Evolutionary conservation across 768 basidiomycete species (phyloP), one percentile per base, ranked within the genome.

Genomic region (Suillus subluteus): DNA sequence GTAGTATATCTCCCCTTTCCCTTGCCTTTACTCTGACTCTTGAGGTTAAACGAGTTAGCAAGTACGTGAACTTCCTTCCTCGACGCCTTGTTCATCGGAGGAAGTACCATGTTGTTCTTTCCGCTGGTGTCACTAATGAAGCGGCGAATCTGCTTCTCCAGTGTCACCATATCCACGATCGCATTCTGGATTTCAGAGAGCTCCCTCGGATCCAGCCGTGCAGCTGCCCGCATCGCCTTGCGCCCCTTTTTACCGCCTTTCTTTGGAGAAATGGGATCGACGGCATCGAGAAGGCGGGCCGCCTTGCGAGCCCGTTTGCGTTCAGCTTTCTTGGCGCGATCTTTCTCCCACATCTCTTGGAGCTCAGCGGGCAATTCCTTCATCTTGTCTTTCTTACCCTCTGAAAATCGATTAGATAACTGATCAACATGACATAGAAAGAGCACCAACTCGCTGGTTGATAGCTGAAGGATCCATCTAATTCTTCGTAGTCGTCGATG

Each of bases 291-390:
- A 2, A 90, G 78, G 13, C 86, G 86, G 18, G 84, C 87, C 4
- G 84, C 76, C 1, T 81, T 84, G 0, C 94, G 88, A 18, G 84
- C 81, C 2, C 80, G 83, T 74, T 94, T 97, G 72, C 81, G 75
- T 65, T 89, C 88, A 0, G 94, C 94, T 74, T 98, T 99, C 80
- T 89, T 91, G 62, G 82, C 79, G 2, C 95, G 92, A 73, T 98
- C 96, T 58, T 85, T 84, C 55, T 87, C 86, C 95, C 95, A 98
- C 66, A 88, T 89, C 0, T 79, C 84, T 62, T 81, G 83, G 9
- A 98, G 82, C 7, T 88, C 83, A 2, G 79, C 71, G 0, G 92
- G 86, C 13, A 91, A 70, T 56, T 80, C 78, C 67, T 81, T 84
- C 65, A 81, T 74, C 69, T 83, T 84, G 32, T 76, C 71, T 71